A percentile compares a stretch with the other conserved stretches of the same genome.
These are phyloP conservation scores for Fonticula alba DNA, from an alignment of 78 protist species.

Conservation along the genomic window DNA sequence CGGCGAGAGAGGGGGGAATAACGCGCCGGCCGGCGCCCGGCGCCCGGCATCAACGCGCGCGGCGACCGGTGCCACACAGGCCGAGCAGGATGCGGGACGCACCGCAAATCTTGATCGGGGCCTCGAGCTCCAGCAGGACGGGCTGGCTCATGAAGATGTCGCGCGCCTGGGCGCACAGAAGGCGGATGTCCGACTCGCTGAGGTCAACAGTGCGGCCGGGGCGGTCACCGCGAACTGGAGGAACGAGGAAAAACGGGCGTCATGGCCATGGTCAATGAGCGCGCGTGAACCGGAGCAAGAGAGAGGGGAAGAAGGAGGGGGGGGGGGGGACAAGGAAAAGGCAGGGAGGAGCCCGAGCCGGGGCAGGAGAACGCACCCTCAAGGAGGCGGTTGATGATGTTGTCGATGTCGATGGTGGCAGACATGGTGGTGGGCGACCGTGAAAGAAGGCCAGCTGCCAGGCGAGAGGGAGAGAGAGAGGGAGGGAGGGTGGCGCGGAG, in stretches of 20 bases:
- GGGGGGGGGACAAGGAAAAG: not conserved
- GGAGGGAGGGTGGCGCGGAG: too few relatives aligned
- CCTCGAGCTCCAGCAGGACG: slow-evolving; percentile 81
- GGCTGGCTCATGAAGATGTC: slow-evolving; percentile 85
- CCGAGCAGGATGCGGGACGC: too few relatives aligned
- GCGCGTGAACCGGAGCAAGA: not conserved
- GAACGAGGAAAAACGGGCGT: not conserved
- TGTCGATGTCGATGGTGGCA: too few relatives aligned
- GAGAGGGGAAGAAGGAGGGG: not conserved
- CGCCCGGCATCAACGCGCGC: too few relatives aligned
- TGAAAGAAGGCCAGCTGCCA: too few relatives aligned
- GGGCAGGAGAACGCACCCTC: slow-evolving; percentile 17
- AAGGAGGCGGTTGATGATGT: slow-evolving; percentile 57
- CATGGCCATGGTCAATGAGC: not conserved
- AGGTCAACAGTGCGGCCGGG: slow-evolving; percentile 78
- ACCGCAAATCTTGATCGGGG: slow-evolving; percentile 90
- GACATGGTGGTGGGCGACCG: too few relatives aligned
- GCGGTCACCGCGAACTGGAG: slow-evolving; percentile 54
- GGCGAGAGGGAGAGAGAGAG: too few relatives aligned
- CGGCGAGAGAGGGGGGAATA: too few relatives aligned
- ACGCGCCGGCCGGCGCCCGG: too few relatives aligned
- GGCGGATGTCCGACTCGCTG: slow-evolving; percentile 52
- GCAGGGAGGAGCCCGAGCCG: not conserved
- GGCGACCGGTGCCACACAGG: too few relatives aligned
- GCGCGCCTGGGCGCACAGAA: slow-evolving; percentile 51